phyloP scores from a whole-genome alignment of 1,284 basidiomycete genomes.

The Marasmius sp. region DNA sequence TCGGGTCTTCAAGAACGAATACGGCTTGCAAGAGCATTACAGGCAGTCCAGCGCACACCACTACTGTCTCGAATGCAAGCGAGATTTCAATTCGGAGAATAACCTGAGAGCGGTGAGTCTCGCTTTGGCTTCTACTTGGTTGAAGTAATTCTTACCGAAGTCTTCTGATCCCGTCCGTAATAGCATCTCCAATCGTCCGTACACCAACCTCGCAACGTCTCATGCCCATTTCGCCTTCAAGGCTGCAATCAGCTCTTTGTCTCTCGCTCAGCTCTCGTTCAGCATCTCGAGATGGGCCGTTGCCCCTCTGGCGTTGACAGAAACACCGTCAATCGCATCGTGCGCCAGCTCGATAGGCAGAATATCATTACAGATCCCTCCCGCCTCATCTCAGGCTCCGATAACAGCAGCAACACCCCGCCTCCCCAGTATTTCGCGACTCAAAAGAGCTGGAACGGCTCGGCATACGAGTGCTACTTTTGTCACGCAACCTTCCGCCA shows the following conservation, averaged over 20 bases:
- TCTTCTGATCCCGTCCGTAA: constrained; percentile 1
- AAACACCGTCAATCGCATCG: constrained; percentile 28
- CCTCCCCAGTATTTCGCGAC: constrained; percentile 36
- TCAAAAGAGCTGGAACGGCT: constrained; percentile 44
- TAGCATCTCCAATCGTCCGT: constrained; percentile 19
- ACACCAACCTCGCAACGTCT: constrained; percentile 17
- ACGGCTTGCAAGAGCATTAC: constrained; percentile 46
- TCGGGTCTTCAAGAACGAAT: constrained; percentile 35
- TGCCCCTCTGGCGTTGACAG: constrained; percentile 42
- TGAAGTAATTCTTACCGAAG: neutral
- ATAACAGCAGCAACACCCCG: constrained; percentile 5
- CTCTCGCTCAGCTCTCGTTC: constrained; percentile 41
- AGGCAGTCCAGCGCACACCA: constrained; percentile 38
- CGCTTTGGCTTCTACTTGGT: neutral
- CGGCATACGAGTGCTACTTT: constrained; percentile 52
- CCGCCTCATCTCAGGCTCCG: constrained; percentile 32
- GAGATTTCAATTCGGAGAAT: constrained; percentile 38
- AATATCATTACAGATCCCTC: constrained; percentile 35
- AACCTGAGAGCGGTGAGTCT: constrained; percentile 33
- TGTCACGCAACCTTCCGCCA: constrained; percentile 41
- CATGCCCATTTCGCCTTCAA: constrained; percentile 33
- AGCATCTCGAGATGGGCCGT: constrained; percentile 45
- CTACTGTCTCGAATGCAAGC: constrained; percentile 47
- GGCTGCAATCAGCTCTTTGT: constrained; percentile 42
- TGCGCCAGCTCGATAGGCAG: constrained; percentile 31